Evolutionary conservation across 148 eudicot species (phyloP), one percentile per base, ranked within the genome.

Genomic region (Vaccinium corymbosum): DNA sequence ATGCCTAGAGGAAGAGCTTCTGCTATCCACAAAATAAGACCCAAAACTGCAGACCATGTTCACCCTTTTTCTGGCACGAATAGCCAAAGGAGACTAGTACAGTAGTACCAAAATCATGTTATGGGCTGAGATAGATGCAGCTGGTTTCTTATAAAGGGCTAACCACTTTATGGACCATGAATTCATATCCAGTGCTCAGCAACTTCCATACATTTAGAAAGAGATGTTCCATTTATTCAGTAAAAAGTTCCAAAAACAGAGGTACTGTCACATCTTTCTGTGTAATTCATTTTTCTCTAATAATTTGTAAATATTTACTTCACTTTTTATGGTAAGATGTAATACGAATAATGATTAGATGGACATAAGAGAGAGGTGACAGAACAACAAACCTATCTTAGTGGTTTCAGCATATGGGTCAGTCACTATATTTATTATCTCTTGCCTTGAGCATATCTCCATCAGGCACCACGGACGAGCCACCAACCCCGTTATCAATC

Each of bases 391-490:
- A 94, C 99, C 98, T 88, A 88, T 90, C 88, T 96, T 95, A 5
- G 90, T 88, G 87, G 92, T 92, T 88, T 96, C 98, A 66, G 87
- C 88, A 82, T 81, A 84, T 75, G 97, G 38, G 80, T 96, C 93
- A 52, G 94, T 90, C 56, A 96, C 88, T 64, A 90, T 86, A 87
- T 86, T 90, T 82, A 96, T 89, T 79, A 96, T 93, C 88, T 96
- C 97, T 82, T 87, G 91, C 82, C 91, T 92, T 48, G 97, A 90
- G 88, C 96, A 90, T 76, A 94, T 90, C 90, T 94, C 99, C 89
- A 91, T 89, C 89, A 96, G 88, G 86, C 90, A 92, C 98, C 99
- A 96, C 52, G 94, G 87, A 53, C 98, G 94, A 87, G 91, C 88
- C 78, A 87, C 95, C 86, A 96, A 80, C 48, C 91, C 92, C 42